Conservation (phyloP, 306 rosid species). For the Prunus davidiana region DNA sequence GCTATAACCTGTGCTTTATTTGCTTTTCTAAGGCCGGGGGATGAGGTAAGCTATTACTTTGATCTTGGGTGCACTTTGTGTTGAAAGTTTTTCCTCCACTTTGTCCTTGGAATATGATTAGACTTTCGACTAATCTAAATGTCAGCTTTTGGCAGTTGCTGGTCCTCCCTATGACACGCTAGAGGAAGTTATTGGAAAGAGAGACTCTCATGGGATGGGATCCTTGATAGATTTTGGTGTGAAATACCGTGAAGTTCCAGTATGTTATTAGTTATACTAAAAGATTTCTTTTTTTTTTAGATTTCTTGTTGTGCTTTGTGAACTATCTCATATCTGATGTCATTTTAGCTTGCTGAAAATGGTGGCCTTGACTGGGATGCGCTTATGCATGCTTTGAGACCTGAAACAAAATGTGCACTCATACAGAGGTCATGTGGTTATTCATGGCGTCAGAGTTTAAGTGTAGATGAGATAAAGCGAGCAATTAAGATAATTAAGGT, state of each 20-base stretch:
- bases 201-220: constrained; percentile 79
- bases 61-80: constrained; percentile 19
- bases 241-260: constrained; percentile 89
- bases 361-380: constrained; percentile 85
- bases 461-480: constrained; percentile 64
- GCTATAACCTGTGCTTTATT: constrained; percentile 89
- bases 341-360: constrained; percentile 67
- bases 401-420: constrained; percentile 78
- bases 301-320: constrained; percentile 17
- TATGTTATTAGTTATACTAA: constrained; percentile 25
- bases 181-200: constrained; percentile 92
- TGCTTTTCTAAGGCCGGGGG: constrained; percentile 81
- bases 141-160: constrained; percentile 96
- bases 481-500: constrained; percentile 83
- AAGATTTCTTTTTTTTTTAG: not conserved
- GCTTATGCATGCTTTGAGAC: constrained; percentile 60
- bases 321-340: constrained; percentile 9
- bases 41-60: constrained; percentile 64
- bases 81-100: constrained; percentile 10
- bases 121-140: constrained; percentile 50
- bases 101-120: constrained; percentile 27
- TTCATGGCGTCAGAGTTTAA: constrained; percentile 92
- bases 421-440: constrained; percentile 96
- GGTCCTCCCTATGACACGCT: constrained; percentile 97
- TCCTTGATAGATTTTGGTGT: constrained; percentile 91